Evolutionary conservation across 306 rosid species (phyloP).

Genomic region (Acacia confusa): DNA sequence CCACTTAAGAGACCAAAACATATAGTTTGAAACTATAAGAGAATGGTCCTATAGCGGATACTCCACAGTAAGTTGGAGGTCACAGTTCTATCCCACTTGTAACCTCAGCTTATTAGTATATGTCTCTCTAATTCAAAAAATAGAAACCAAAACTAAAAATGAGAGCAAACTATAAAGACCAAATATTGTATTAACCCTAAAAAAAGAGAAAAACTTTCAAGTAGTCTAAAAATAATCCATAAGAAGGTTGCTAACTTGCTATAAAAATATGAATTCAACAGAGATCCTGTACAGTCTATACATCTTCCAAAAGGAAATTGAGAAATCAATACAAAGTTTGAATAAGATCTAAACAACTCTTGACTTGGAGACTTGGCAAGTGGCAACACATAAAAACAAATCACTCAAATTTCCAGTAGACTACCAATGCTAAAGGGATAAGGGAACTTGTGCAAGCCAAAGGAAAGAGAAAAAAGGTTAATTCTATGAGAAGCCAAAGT

Average conservation of each 20-base stretch:
- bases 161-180: too few relatives aligned
- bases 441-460: neutral
- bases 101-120: too few relatives aligned
- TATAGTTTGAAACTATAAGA: too few relatives aligned
- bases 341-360: neutral
- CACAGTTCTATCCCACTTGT: too few relatives aligned
- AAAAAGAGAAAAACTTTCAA: neutral
- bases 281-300: neutral
- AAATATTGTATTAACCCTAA: too few relatives aligned
- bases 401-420: conserved; percentile 3
- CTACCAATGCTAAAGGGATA: neutral
- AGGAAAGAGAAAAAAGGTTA: neutral
- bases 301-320: neutral
- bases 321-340: neutral
- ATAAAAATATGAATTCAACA: neutral
- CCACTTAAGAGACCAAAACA: too few relatives aligned
- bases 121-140: too few relatives aligned
- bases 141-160: too few relatives aligned
- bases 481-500: conserved; percentile 1
- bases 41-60: too few relatives aligned
- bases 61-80: too few relatives aligned
- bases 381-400: too few relatives aligned
- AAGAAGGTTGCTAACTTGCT: neutral
- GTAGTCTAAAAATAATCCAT: neutral
- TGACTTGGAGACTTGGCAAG: neutral